These are phyloP conservation scores for Paramecium tetraurelia DNA, from an alignment of 73 alveolate species.

Conservation along the genomic window DNA sequence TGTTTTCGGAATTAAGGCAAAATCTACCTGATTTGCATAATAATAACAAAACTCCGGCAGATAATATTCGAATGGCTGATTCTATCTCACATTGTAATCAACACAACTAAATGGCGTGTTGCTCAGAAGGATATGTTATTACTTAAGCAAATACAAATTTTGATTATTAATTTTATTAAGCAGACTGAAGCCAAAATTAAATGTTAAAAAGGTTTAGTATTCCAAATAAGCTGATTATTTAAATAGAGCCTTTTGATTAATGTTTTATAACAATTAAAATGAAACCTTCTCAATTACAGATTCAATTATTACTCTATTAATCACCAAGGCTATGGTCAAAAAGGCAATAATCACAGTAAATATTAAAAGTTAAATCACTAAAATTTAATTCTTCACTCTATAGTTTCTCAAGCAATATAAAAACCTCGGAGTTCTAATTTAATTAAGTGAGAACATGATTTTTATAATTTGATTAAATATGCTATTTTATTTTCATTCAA, in stretches of 20 bases:
- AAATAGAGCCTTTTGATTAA: not conserved
- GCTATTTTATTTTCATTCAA: not conserved
- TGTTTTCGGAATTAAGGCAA: not conserved
- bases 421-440: not conserved
- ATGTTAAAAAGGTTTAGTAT: not conserved
- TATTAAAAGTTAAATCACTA: not conserved
- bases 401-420: not conserved
- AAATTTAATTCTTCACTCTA: not conserved
- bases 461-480: not conserved
- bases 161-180: not conserved
- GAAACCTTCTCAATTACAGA: not conserved
- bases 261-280: not conserved
- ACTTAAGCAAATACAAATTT: not conserved
- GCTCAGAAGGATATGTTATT: not conserved
- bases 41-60: not conserved
- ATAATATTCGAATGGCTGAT: not conserved
- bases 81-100: not conserved
- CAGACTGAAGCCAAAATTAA: not conserved
- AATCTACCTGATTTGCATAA: not conserved
- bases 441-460: not conserved
- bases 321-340: not conserved
- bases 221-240: not conserved
- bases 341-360: not conserved
- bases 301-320: slow-evolving; percentile 11
- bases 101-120: not conserved